These are phyloP conservation scores for Hemileia vastatrix DNA, from an alignment of 1,284 basidiomycete species.

Conservation along the genomic window DNA sequence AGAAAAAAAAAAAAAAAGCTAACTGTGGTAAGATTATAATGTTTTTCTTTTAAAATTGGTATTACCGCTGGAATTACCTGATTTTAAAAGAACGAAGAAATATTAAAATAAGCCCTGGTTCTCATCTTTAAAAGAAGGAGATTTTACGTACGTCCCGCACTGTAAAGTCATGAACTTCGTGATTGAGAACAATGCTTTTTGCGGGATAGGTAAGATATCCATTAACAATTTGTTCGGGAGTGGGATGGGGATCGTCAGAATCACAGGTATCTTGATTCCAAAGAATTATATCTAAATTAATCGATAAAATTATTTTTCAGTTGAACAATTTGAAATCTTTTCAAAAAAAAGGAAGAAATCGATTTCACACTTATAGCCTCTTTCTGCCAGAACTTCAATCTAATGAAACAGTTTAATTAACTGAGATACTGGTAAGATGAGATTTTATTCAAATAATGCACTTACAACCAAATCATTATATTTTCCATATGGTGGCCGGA, in stretches of 20 bases:
- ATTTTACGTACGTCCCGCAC: not conserved
- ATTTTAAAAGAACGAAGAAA: no score
- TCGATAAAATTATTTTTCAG: no score
- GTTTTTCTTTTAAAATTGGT: no score
- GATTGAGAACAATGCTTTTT: slow-evolving; percentile 7
- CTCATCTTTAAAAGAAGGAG: no score
- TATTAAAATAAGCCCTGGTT: no score
- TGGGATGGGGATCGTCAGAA: not conserved
- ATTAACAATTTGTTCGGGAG: slow-evolving; percentile 2
- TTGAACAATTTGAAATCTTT: no score
- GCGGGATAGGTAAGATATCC: slow-evolving; percentile 7
- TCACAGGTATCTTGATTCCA: slow-evolving; percentile 14
- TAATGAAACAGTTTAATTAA: no score
- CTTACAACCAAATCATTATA: slow-evolving; percentile 23
- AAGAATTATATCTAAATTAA: slow-evolving; percentile 23
- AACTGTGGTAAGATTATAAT: no score
- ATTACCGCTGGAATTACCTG: no score
- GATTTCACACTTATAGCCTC: slow-evolving; percentile 38
- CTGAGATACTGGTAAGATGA: not conserved
- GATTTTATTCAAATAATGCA: not conserved
- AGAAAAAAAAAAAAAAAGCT: no score
- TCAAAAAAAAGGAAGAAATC: no score
- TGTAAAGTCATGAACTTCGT: not conserved
- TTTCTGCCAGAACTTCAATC: slow-evolving; percentile 30
- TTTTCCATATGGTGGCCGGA: slow-evolving; percentile 28